Evolutionary conservation across 257 asterid species (phyloP), one percentile per base, ranked within the genome.

Genomic region (Rauvolfia tetraphylla): DNA sequence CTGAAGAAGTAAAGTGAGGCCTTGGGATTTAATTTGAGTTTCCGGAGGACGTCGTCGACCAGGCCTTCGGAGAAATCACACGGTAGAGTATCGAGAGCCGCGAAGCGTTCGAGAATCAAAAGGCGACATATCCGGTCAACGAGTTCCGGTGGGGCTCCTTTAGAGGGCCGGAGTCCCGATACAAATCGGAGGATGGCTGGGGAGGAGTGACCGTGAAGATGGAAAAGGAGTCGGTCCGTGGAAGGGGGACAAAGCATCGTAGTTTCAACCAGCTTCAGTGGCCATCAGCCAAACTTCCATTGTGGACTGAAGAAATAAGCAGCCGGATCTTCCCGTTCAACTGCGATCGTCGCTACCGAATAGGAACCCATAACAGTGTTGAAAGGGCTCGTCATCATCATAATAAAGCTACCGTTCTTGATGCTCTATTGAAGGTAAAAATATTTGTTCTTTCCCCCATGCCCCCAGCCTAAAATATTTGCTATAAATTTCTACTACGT

Each of bases 1-100:
- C 78, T 82, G 87, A 95, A 91, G 89, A 95, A 92, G 76, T 88
- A 84, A 46, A 90, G 82, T n/a, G 97, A 91, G 18, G 95, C 83
- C 17, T 41, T 36, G 13, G 97, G 95, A 78, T 90, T 87, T 66
- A 75, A 81, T 82, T 86, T 94, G 78, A 90, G 92, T 72, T 83
- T 83, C 15, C 72, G 69, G 20, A 94, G 90, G 81, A 94, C 96
- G 44, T 78, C 76, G 84, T 90, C 82, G 15, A 94, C 74, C 23
- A 94, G 96, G 72, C 72, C 81, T 85, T 88, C 90, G 68, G 98
- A 85, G 83, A 89, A 92, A 39, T 93, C 84, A 80, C 90, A 82
- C 46, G 81, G 69, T 76, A 90, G 87, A 79, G 39, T 71, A 59
- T 73, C 67, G 56, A 94, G 84, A 80, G 93, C 97, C 41, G 82